These are phyloP conservation scores for Tolypocladium tundrense DNA, from an alignment of 2,329 filamentous ascomycete genomes.

Conservation along the genomic window DNA sequence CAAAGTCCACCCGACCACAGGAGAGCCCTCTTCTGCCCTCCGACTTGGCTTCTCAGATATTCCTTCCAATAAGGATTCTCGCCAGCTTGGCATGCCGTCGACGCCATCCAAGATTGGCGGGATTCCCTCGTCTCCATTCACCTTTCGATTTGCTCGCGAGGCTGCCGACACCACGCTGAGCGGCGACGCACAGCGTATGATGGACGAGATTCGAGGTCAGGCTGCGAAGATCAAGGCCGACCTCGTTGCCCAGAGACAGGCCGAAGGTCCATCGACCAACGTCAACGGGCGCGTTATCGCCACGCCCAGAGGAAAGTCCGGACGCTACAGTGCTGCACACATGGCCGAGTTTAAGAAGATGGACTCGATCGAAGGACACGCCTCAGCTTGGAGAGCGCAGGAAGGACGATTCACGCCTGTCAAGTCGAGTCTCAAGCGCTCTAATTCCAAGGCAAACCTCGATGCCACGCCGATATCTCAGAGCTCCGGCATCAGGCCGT, in stretches of 20 bases:
- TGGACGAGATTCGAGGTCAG: constrained; percentile 61
- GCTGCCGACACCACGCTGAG: constrained; percentile 42
- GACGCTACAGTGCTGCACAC: constrained; percentile 76
- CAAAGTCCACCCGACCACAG: constrained; percentile 66
- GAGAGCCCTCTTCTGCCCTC: constrained; percentile 67
- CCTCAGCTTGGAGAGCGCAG: constrained; percentile 63
- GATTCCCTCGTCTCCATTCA: constrained; percentile 49
- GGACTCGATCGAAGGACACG: constrained; percentile 86
- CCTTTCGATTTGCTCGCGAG: constrained; percentile 57
- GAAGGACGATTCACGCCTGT: constrained; percentile 42
- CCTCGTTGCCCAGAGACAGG: constrained; percentile 51
- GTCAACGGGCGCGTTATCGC: constrained; percentile 61
- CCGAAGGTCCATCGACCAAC: constrained; percentile 32
- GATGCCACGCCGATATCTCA: constrained; percentile 22
- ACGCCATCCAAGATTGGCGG: constrained; percentile 53
- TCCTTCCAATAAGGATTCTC: constrained; percentile 35
- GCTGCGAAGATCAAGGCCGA: constrained; percentile 61
- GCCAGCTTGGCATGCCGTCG: constrained; percentile 31
- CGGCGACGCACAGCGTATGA: constrained; percentile 48
- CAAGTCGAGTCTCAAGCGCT: constrained; percentile 23
- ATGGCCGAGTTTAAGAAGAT: constrained; percentile 91
- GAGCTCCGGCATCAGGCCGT: constrained; percentile 38
- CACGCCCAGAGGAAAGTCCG: constrained; percentile 64
- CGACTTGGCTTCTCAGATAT: constrained; percentile 76
- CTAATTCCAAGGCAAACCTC: constrained; percentile 36